Base-by-base conservation (phyloP, 23 red algal species). In the Cyanidioschyzon merolae region DNA sequence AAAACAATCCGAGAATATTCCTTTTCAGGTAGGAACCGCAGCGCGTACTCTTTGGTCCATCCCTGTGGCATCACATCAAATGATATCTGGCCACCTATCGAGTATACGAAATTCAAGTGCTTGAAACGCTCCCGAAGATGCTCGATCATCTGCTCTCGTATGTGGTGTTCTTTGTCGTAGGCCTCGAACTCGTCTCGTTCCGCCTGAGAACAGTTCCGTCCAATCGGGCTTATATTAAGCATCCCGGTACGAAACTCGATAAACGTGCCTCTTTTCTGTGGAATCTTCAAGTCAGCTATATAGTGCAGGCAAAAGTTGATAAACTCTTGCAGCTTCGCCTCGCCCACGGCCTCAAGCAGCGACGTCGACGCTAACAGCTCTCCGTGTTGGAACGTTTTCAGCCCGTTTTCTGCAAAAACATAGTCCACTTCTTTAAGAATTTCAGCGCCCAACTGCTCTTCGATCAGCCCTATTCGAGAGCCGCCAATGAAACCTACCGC, bases 231-330 rank as follows among this genome's bases (percentile, higher is more conserved):
- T 37, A 98, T 88, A 67, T 98, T 98, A 21, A 98, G 75, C 94
- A 98, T 98, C 2, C 94, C 94, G 71, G 90, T 98, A 37, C 94
- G 85, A 71, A 98, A 98, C 83, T 98, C 94, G 67, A 98, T 84
- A 68, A 98, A 98, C 21, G 94, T 98, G 57, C 94, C 94, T 3
- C 94, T 80, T 83, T 98, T 98, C 58, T 90, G 37, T 32, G 94
- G 94, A 54, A 98, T 91, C 21, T 89, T 76, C 29, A 98, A 58
- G 37, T 86, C 85, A 1, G 94, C 75, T 39, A 98, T 83, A 74
- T 98, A 98, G 21, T 75, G 75, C 27, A 98, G 58, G 32, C 81
- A 74, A 58, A 77, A 89, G 75, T 98, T 98, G 82, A 98, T 86
- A n/a, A 98, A 77, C 25, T 80, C 68, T 36, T 98, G 83, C 16